Evolutionary conservation across 148 eudicot genomes (phyloP).

Genomic region (Mesembryanthemum crystallinum): DNA sequence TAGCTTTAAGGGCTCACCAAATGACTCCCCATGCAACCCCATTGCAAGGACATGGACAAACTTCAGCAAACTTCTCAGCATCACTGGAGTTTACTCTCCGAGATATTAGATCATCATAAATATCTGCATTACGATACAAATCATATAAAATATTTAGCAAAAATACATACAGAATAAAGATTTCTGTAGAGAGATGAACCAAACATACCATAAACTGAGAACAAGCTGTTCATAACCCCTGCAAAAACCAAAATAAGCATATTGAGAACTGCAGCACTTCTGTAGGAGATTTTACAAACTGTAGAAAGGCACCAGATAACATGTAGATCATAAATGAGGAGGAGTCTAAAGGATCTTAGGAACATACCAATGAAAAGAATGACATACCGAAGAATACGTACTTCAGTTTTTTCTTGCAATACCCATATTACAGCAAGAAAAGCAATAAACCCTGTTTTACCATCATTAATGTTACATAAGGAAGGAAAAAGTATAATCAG

Average conservation of each 20-base stretch:
- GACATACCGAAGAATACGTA: conserved; percentile 76
- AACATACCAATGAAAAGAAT: conserved; percentile 88
- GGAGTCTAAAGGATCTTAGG: conserved; percentile 15
- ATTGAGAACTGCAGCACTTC: neutral
- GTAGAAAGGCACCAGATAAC: neutral
- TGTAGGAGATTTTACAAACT: neutral
- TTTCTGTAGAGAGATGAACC: conserved; percentile 8
- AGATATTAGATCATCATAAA: conserved; percentile 90
- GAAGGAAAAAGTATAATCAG: conserved; percentile 16
- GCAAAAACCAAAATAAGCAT: conserved; percentile 23
- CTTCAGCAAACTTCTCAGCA: conserved; percentile 98
- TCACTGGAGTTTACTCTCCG: conserved; percentile 90
- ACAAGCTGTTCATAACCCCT: conserved; percentile 99
- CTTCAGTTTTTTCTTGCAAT: conserved; percentile 72
- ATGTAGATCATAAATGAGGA: neutral
- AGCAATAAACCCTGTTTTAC: conserved; percentile 70
- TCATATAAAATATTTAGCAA: neutral
- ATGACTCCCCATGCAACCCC: conserved; percentile 95
- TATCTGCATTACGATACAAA: conserved; percentile 51
- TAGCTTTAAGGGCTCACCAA: conserved; percentile 45
- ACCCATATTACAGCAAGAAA: conserved; percentile 77
- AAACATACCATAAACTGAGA: conserved; percentile 83
- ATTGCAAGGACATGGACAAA: conserved; percentile 95
- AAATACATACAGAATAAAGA: neutral
- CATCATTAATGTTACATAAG: neutral